These are phyloP conservation scores for Talaromyces borbonicus DNA, from an alignment of 495 filamentous ascomycete species.

Conservation along the genomic window DNA sequence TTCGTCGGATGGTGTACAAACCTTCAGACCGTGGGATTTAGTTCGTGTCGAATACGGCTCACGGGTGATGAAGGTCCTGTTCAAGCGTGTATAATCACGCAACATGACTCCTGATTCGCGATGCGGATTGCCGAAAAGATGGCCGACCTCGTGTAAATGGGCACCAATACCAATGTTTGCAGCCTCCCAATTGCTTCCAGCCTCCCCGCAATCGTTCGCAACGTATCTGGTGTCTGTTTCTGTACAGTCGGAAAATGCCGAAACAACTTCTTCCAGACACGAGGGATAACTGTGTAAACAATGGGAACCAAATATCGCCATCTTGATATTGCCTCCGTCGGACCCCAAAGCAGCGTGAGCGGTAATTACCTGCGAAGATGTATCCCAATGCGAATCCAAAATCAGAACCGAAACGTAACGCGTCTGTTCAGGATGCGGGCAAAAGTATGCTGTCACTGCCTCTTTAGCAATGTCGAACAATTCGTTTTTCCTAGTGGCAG, in stretches of 20 bases:
- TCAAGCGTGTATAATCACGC: conserved; percentile 71
- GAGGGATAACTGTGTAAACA: conserved; percentile 79
- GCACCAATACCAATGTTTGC: conserved; percentile 88
- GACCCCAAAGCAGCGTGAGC: conserved; percentile 78
- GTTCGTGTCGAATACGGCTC: conserved; percentile 81
- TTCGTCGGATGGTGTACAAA: conserved; percentile 65
- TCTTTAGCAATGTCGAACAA: conserved; percentile 67
- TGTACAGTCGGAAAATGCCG: conserved; percentile 80
- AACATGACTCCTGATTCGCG: conserved; percentile 83
- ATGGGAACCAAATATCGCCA: conserved; percentile 87
- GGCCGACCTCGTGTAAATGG: conserved; percentile 81
- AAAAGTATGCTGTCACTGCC: conserved; percentile 67
- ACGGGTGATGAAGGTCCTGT: conserved; percentile 67
- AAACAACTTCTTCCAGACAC: conserved; percentile 73
- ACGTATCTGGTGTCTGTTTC: conserved; percentile 72
- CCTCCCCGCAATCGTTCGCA: conserved; percentile 74
- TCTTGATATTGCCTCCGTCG: conserved; percentile 55
- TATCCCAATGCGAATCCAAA: conserved; percentile 84
- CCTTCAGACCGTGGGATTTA: conserved; percentile 62
- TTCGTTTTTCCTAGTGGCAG: conserved; percentile 55
- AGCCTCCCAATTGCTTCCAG: conserved; percentile 83
- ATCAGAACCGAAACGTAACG: conserved; percentile 77
- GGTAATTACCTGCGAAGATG: conserved; percentile 51
- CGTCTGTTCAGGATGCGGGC: conserved; percentile 61
- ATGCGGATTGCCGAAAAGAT: conserved; percentile 79